Percentiles rank a stretch among this genome's conserved stretches.
Evolutionary conservation across 169 alveolate species (phyloP).

Genomic region (Eimeria acervulina): DNA sequence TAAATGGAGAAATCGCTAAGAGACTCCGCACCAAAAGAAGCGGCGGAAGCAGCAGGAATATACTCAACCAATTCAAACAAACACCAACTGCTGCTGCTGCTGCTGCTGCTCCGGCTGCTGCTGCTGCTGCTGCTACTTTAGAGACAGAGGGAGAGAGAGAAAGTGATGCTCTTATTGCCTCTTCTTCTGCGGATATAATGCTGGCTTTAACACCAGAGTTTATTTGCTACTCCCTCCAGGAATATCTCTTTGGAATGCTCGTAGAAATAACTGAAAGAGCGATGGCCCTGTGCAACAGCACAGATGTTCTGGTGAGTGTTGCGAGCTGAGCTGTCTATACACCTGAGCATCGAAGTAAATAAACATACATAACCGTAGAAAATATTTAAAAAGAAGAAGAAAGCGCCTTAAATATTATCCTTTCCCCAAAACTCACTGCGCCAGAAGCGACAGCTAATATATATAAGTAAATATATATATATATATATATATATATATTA

Average conservation of each 20-base stretch:
- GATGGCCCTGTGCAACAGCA: conserved; percentile 97
- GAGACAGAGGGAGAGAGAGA: background rate
- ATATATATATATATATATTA: too few species aligned
- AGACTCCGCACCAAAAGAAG: conserved; percentile 33
- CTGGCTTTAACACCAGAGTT: conserved; percentile 59
- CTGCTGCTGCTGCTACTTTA: background rate
- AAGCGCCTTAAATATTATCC: background rate
- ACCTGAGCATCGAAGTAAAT: background rate
- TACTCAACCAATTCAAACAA: background rate
- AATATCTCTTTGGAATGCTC: conserved; percentile 98
- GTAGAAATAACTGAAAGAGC: conserved; percentile 99
- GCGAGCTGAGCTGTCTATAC: background rate
- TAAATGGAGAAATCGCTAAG: background rate
- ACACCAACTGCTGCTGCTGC: background rate
- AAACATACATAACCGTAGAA: too few species aligned
- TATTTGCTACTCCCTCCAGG: conserved; percentile 97
- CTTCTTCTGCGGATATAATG: background rate
- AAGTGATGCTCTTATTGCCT: too few species aligned
- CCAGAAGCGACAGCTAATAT: too few species aligned
- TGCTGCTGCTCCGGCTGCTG: background rate
- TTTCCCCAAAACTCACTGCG: background rate
- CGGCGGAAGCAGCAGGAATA: background rate
- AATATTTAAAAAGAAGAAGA: too few species aligned
- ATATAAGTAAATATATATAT: too few species aligned
- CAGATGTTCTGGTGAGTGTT: conserved; percentile 92